These are phyloP conservation scores for Hypoxylon intermedium DNA, from an alignment of 495 filamentous ascomycete species.

Conservation along the genomic window DNA sequence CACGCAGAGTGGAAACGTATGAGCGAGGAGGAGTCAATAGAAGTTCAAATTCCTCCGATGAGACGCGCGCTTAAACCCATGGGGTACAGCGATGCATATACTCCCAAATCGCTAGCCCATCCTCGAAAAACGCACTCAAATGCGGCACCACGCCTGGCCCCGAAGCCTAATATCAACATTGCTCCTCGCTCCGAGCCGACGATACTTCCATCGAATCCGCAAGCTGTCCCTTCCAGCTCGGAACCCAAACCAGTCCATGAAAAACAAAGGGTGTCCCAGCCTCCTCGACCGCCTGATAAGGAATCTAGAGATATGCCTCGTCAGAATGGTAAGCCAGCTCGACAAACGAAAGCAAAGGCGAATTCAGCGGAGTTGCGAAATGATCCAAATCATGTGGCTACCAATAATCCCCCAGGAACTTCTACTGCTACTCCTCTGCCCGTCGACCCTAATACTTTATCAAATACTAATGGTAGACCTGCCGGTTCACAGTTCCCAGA, in stretches of 20 bases:
- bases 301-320: background rate
- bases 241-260: background rate
- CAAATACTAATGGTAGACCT: background rate
- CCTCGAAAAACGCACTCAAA: background rate
- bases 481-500: background rate
- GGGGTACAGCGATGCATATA: background rate
- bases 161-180: constrained; percentile 5
- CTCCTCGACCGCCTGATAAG: background rate
- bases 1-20: background rate
- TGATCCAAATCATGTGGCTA: background rate
- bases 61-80: background rate
- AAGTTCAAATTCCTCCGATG: constrained; percentile 3
- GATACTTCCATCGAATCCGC: background rate
- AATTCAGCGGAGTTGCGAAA: background rate
- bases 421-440: background rate
- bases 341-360: too few species aligned
- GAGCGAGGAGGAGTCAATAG: constrained; percentile 7
- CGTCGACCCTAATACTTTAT: background rate
- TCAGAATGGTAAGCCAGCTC: background rate
- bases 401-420: background rate
- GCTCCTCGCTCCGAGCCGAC: constrained; percentile 9
- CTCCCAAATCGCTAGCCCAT: background rate
- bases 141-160: background rate
- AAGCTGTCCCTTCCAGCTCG: background rate
- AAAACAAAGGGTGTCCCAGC: background rate